Conservation (phyloP, 495 filamentous ascomycete species). For the Penicillium canariense region DNA sequence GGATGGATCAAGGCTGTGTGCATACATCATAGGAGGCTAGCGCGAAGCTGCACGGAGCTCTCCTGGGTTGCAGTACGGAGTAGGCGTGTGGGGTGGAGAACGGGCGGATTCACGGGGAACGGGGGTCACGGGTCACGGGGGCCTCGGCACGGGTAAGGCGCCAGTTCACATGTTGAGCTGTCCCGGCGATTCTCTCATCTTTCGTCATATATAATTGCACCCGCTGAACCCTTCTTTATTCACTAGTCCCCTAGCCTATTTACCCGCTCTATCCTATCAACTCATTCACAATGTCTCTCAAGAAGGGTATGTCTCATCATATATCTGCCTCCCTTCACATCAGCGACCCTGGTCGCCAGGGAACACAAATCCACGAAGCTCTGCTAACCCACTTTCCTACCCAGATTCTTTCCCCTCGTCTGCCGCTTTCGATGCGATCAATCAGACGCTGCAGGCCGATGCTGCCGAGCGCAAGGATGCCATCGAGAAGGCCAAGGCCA, state of each 20-base stretch:
- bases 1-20: too few relatives aligned
- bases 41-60: too few relatives aligned
- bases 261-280: constrained; percentile 1
- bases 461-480: constrained; percentile 79
- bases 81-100: not conserved
- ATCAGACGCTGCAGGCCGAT: constrained; percentile 63
- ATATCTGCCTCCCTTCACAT: not conserved
- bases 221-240: not conserved
- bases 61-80: too few relatives aligned
- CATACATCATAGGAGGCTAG: too few relatives aligned
- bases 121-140: constrained; percentile 8
- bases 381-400: constrained; percentile 10
- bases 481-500: constrained; percentile 78
- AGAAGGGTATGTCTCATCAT: constrained; percentile 58
- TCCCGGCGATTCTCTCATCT: not conserved
- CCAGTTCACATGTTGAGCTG: constrained; percentile 23
- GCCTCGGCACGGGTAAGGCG: constrained; percentile 17
- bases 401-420: constrained; percentile 88
- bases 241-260: not conserved
- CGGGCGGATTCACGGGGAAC: constrained; percentile 5
- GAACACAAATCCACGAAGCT: not conserved
- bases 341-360: not conserved
- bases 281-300: constrained; percentile 69
- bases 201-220: constrained; percentile 12
- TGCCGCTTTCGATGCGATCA: constrained; percentile 85